A percentile compares a stretch with the other conserved stretches of the same genome.
These are phyloP conservation scores for Penicillium sp. DNA, from an alignment of 2,329 filamentous ascomycete species.

Conservation along the genomic window DNA sequence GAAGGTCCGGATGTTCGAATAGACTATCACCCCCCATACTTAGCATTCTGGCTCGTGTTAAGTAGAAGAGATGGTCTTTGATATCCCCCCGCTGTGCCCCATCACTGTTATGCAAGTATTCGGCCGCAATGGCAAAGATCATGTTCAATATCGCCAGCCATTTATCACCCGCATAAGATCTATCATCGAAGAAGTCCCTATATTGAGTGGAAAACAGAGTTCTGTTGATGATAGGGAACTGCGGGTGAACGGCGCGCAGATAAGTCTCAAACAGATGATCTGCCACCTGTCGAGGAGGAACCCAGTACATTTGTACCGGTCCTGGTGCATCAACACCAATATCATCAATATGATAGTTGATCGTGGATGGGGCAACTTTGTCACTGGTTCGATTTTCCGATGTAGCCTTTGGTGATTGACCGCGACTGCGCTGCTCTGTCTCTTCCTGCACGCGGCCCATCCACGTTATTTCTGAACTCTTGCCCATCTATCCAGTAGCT, in stretches of 20 bases:
- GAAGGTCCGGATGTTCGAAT: constrained; percentile 37
- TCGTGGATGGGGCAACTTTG: background rate
- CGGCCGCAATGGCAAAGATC: constrained; percentile 40
- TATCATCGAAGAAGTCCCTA: constrained; percentile 21
- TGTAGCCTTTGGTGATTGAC: background rate
- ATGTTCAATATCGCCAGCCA: constrained; percentile 43
- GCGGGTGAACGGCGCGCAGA: constrained; percentile 34
- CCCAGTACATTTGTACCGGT: constrained; percentile 33
- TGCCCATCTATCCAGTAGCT: constrained; percentile 13
- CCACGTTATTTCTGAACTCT: constrained; percentile 16
- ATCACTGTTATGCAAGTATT: constrained; percentile 30
- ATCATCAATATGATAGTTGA: constrained; percentile 38
- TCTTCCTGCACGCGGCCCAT: constrained; percentile 9
- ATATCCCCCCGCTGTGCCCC: constrained; percentile 26
- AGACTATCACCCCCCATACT: constrained; percentile 30
- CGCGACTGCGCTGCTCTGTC: background rate
- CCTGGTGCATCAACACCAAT: constrained; percentile 32
- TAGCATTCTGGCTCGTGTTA: constrained; percentile 37
- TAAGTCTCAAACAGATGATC: constrained; percentile 37
- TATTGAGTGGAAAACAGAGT: constrained; percentile 34
- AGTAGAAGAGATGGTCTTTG: constrained; percentile 34
- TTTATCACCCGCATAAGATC: constrained; percentile 26
- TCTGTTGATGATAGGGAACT: constrained; percentile 39
- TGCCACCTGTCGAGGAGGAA: constrained; percentile 33
- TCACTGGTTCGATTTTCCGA: background rate